phyloP scores from a whole-genome alignment of 352 stramenopile genomes.

The Phytophthora ramorum region DNA sequence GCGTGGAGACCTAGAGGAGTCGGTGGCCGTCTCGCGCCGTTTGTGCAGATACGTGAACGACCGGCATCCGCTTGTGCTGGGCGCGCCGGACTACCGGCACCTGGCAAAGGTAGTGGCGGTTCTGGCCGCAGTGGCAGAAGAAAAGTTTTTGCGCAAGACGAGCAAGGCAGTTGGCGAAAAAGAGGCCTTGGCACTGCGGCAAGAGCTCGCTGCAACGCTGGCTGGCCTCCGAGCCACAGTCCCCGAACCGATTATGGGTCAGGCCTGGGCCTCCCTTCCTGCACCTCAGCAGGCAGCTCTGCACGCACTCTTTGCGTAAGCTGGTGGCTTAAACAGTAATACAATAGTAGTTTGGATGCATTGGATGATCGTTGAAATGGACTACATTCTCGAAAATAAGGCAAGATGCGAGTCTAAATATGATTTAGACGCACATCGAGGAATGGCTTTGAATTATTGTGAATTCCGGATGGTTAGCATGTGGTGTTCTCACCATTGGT shows the following conservation, averaged over 20 bases:
- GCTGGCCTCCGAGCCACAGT: constrained; percentile 54
- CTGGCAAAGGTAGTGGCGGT: constrained; percentile 64
- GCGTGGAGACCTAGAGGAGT: constrained; percentile 81
- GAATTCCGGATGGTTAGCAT: no score
- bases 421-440: no score
- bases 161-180: constrained; percentile 56
- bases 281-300: constrained; percentile 62
- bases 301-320: constrained; percentile 68
- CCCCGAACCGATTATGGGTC: constrained; percentile 61
- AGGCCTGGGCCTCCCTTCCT: constrained; percentile 63
- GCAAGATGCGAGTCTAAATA: no score
- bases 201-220: constrained; percentile 56
- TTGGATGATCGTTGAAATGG: no score
- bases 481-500: no score
- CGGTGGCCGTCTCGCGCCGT: constrained; percentile 65
- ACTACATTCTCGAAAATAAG: no score
- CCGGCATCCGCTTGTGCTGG: constrained; percentile 68
- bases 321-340: no score
- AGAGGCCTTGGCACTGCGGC: constrained; percentile 44
- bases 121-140: constrained; percentile 59
- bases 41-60: constrained; percentile 70
- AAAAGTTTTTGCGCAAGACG: constrained; percentile 45
- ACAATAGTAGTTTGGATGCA: no score
- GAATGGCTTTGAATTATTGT: no score
- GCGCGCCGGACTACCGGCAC: constrained; percentile 50